Evolutionary conservation across 2,329 filamentous ascomycete species (phyloP), one percentile per base, ranked within the genome.

Genomic region (Colletotrichum sp.): DNA sequence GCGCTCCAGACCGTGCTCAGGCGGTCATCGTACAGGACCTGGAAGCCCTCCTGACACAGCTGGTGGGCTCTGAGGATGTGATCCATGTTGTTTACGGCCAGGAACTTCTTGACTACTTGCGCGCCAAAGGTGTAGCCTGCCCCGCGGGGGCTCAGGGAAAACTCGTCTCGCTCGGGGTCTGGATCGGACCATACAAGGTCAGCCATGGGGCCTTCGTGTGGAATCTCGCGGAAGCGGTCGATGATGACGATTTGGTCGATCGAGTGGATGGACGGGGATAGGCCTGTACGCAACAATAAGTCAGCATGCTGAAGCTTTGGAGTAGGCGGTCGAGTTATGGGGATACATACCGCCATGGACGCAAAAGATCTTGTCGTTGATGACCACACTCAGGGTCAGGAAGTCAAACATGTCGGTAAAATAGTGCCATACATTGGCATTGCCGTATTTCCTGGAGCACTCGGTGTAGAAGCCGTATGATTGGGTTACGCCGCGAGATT

Each of bases 331-430:
- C 12, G 44, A 52, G n/a, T 13, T 6, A 8, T 13, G 15, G 39
- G 57, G 16, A 28, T 34, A 85, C 83, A 85, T 85, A 88, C 94
- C 96, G 84, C 97, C 97, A 85, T 99, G 97, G 8, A 99, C 97
- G 85, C 97, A 99, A 85, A 99, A 99, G 79, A 99, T 99, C 85
- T 99, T 95, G 85, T 99, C 95, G 84, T 99, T 98, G 84, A 99
- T 99, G 78, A 99, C 96, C 77, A 99, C 98, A 81, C 95, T 98
- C 73, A 99, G 89, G 9, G 96, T 99, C 78, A 99, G 90, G 85
- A 98, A 99, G 87, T 99, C 97, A 86, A 99, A 99, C 96, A 99
- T 99, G 87, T 99, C 97, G 79, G 97, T 99, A 84, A 99, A 99
- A 85, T 99, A 97, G 86, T 99, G 97, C 97, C 97, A 99, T 26